Evolutionary conservation across 2,329 filamentous ascomycete genomes (phyloP).

Genomic region (Pseudogymnoascus sp.): DNA sequence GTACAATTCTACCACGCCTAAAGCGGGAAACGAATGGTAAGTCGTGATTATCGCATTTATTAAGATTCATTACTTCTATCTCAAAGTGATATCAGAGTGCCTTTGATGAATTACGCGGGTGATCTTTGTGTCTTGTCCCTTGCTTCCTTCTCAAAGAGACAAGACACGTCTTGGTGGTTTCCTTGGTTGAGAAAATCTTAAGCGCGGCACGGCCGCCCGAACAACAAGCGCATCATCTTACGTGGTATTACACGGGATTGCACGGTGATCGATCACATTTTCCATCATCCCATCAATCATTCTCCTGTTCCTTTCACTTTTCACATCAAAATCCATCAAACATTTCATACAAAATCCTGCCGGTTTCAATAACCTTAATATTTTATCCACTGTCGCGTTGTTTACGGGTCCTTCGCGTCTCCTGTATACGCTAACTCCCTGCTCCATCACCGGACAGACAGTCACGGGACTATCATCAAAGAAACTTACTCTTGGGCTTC

Average conservation of each 20-base stretch:
- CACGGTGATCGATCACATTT: not conserved
- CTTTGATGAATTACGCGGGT: not conserved
- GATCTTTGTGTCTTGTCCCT: not conserved
- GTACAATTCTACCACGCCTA: not conserved
- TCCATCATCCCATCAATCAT: conserved; percentile 8
- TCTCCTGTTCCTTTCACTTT: not conserved
- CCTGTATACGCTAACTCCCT: not conserved
- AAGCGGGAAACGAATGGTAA: not conserved
- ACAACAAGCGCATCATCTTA: conserved; percentile 8
- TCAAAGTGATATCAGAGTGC: not conserved
- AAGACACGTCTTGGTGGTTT: not conserved
- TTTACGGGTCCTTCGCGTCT: not conserved
- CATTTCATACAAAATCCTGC: not conserved
- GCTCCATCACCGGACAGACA: not conserved
- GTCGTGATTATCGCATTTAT: not conserved
- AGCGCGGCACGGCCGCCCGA: conserved; percentile 1
- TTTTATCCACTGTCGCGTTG: conserved; percentile 1
- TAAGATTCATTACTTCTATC: not conserved
- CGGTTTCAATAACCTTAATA: not conserved
- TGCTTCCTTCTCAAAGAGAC: conserved; percentile 2
- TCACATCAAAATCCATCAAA: not conserved
- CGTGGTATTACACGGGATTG: conserved; percentile 7
- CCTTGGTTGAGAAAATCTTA: conserved; percentile 5
- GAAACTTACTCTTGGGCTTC: not conserved
- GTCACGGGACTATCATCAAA: conserved; percentile 5